Evolutionary conservation across 2,329 filamentous ascomycete genomes (phyloP), one percentile per base, ranked within the genome.

Genomic region (Calonectria montana): DNA sequence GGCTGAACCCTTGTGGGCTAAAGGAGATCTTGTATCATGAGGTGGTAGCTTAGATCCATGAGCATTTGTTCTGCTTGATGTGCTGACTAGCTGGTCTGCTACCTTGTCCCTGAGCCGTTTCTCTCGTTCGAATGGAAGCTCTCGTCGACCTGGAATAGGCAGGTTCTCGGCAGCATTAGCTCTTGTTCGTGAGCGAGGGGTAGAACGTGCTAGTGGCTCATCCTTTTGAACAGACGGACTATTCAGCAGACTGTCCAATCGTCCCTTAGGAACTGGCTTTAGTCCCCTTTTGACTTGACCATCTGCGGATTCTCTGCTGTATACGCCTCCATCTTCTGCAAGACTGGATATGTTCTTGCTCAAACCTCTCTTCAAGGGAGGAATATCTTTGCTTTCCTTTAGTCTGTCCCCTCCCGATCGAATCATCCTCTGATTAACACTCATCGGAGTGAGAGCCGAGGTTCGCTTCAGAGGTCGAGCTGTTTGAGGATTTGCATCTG

Each of bases 301-400:
- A n/a, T 66, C 74, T 9, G 15, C 27, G 16, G 66, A 50, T 25
- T 67, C 72, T 31, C 74, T 73, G 39, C 73, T 75, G 45, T 83
- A 80, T 74, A 53, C 77, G 73, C 70, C 84, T 1, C 87, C 87
- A 74, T 90, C 88, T 71, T 91, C 88, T 2, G 88, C 84, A 39
- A 90, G 74, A 8, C 77, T 78, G 29, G 83, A 82, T 73, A 89
- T 84, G 8, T 83, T 83, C n/a, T 80, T 78, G 10, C 76, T 79
- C 10, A 84, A 67, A 16, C 77, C 77, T 41, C 65, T 78, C 76
- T 67, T 75, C 78, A 73, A 64, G 57, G 59, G 55, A 3, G 65
- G 18, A 10, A 37, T 18, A 31, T 31, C 37, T 21, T 59, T 66
- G 12, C 39, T 21, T 6, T 31, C n/a, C 25, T 27, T 67, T 8